These are phyloP conservation scores for Nicotiana tomentosiformis DNA, from an alignment of 257 asterid genomes.

Conservation along the genomic window DNA sequence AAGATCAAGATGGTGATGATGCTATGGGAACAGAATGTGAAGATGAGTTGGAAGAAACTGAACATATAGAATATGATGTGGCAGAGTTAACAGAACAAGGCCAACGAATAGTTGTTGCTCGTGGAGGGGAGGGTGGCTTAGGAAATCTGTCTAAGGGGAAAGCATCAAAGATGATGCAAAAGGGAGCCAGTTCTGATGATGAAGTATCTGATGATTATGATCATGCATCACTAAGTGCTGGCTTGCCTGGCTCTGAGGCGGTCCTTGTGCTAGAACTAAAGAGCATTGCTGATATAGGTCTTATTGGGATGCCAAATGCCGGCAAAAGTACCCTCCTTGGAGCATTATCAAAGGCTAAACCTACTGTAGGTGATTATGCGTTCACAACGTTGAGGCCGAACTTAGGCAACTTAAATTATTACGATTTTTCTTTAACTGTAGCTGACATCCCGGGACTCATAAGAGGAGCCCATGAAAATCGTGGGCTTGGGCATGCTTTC, in stretches of 20 bases:
- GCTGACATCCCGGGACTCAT: slow-evolving; percentile 92
- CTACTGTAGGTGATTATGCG: slow-evolving; percentile 78
- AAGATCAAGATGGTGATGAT: slow-evolving; percentile 27
- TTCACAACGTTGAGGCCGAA: slow-evolving; percentile 95
- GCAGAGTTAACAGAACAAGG: slow-evolving; percentile 84
- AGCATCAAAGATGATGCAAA: slow-evolving; percentile 16
- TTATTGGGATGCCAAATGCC: slow-evolving; percentile 94
- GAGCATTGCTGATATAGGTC: slow-evolving; percentile 93
- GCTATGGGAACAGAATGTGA: slow-evolving; percentile 34
- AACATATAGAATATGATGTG: slow-evolving; percentile 48
- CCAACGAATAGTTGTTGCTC: slow-evolving; percentile 63
- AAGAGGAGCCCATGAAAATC: slow-evolving; percentile 83
- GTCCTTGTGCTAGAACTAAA: slow-evolving; percentile 74
- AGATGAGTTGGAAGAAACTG: slow-evolving; percentile 36
- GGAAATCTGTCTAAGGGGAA: slow-evolving; percentile 50
- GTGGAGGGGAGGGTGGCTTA: slow-evolving; percentile 85
- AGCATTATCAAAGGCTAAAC: slow-evolving; percentile 81
- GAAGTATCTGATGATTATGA: slow-evolving; percentile 31
- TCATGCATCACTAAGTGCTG: slow-evolving; percentile 21
- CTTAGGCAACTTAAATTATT: slow-evolving; percentile 61
- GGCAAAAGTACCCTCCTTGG: slow-evolving; percentile 98
- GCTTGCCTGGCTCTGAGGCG: slow-evolving; percentile 65
- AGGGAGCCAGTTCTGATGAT: slow-evolving; percentile 19
- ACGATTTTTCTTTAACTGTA: slow-evolving; percentile 71
- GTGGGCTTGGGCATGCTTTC: slow-evolving; percentile 93